Conservation (phyloP, 108 stramenopile genomes). For the Licmophora abbreviata region DNA sequence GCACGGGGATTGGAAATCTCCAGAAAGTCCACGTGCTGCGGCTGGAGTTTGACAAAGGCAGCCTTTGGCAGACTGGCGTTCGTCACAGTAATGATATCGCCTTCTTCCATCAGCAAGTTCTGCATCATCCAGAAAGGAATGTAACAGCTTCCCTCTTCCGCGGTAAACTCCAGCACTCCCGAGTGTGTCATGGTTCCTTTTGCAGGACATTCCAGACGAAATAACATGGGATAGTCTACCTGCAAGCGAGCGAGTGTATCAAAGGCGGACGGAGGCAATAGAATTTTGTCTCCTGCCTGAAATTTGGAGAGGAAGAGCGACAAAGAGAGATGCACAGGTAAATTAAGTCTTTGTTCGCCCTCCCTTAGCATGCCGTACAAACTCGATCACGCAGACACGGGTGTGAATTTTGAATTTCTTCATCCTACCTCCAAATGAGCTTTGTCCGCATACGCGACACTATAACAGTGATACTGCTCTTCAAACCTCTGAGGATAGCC, state of each 20-base stretch:
- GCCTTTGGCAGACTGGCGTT: conserved; percentile 94
- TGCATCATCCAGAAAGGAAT: conserved; percentile 99
- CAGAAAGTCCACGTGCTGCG: conserved; percentile 98
- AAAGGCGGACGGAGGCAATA: conserved; percentile 95
- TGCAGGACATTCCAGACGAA: conserved; percentile 46
- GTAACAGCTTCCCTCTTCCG: conserved; percentile 95
- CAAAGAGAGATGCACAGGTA: too few species aligned
- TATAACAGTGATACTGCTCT: conserved; percentile 90
- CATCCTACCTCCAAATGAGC: conserved; percentile 72
- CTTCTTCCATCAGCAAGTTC: conserved; percentile 87
- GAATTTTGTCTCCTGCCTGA: conserved; percentile 94
- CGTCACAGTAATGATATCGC: conserved; percentile 83
- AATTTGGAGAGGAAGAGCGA: too few species aligned
- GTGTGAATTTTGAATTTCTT: not conserved
- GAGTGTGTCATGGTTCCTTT: conserved; percentile 84
- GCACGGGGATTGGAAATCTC: conserved; percentile 98
- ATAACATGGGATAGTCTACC: conserved; percentile 94
- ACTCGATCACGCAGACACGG: not conserved
- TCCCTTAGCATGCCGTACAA: too few species aligned
- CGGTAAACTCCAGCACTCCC: conserved; percentile 99
- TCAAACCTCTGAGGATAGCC: too few species aligned
- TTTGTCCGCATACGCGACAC: conserved; percentile 85
- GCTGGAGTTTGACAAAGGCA: conserved; percentile 95
- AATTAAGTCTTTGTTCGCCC: too few species aligned
- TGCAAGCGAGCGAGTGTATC: conserved; percentile 91